phyloP scores from a whole-genome alignment of 345 rosid genomes.

The Moricandia arvensis region DNA sequence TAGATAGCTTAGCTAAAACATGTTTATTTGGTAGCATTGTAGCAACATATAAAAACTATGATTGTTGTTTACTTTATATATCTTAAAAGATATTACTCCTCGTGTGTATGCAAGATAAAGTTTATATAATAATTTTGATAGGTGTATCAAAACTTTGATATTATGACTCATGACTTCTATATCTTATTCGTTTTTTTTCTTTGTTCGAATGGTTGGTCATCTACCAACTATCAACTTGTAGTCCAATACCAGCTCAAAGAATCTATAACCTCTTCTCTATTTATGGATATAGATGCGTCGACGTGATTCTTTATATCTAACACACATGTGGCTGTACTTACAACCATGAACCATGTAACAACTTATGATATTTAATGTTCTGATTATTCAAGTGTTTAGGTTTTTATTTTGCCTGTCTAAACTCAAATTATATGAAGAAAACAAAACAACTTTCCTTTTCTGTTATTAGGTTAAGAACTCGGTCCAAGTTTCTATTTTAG shows the following conservation, averaged over 20 bases:
- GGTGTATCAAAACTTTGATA: neutral
- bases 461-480: neutral
- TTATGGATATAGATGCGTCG: conserved; percentile 4
- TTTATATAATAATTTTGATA: neutral
- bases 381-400: neutral
- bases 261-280: conserved; percentile 8
- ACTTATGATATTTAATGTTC: neutral
- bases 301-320: conserved; percentile 1
- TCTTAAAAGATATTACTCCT: neutral
- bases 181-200: conserved; percentile 15
- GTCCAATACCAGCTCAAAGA: conserved; percentile 3
- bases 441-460: neutral
- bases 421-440: neutral
- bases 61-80: neutral
- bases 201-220: conserved; percentile 12
- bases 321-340: conserved; percentile 1
- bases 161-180: conserved; percentile 9
- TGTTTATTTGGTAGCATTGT: neutral
- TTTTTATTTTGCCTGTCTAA: conserved; percentile 1
- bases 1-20: neutral
- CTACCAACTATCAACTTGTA: conserved; percentile 25
- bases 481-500: conserved; percentile 19
- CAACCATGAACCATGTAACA: neutral
- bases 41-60: neutral
- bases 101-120: conserved; percentile 3